Percentiles rank a stretch among this genome's conserved stretches.
phyloP scores from a whole-genome alignment of 345 rosid species.

The Murraya koenigii region DNA sequence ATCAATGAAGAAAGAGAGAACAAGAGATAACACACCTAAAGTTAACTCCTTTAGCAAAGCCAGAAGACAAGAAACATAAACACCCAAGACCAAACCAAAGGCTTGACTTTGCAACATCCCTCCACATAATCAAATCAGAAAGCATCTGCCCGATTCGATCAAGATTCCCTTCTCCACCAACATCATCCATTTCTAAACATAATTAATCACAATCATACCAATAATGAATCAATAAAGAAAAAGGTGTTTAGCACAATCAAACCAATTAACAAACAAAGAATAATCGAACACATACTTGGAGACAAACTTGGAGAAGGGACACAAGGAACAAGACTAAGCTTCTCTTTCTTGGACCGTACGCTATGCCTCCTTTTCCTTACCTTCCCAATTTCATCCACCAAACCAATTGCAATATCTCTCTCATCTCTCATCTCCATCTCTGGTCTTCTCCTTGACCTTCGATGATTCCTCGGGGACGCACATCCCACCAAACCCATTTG shows the following conservation, averaged over 20 bases:
- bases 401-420: conserved; percentile 37
- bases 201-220: background rate
- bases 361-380: conserved; percentile 52
- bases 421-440: conserved; percentile 71
- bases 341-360: conserved; percentile 69
- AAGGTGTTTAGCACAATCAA: background rate
- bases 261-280: background rate
- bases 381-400: conserved; percentile 49
- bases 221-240: background rate
- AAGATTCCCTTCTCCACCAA: conserved; percentile 46
- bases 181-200: conserved; percentile 45
- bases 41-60: conserved; percentile 69
- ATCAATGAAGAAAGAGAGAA: conserved; percentile 1
- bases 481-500: conserved; percentile 42
- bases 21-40: conserved; percentile 51
- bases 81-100: conserved; percentile 92
- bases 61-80: conserved; percentile 74
- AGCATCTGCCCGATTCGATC: conserved; percentile 51
- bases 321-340: conserved; percentile 43
- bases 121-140: conserved; percentile 75
- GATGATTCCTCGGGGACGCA: conserved; percentile 53
- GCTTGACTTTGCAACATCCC: conserved; percentile 75
- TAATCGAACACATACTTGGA: conserved; percentile 38
- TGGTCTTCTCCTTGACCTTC: conserved; percentile 60
- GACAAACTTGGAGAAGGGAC: conserved; percentile 42